phyloP scores from a whole-genome alignment of 148 eudicot species.

The Persicaria maculosa region DNA sequence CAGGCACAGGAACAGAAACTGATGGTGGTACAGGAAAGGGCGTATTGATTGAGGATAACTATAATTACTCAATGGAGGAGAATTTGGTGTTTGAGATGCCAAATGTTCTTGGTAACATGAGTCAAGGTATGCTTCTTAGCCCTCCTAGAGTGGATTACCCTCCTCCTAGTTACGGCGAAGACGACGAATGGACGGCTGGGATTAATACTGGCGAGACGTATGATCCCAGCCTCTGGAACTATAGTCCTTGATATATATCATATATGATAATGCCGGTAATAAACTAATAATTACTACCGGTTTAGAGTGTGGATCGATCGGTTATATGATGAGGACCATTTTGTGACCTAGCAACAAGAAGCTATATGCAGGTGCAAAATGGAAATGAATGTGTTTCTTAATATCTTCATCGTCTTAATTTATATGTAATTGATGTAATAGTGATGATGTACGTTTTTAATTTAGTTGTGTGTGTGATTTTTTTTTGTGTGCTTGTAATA shows the following conservation, averaged over 20 bases:
- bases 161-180: conserved; percentile 16
- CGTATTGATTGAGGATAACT: neutral
- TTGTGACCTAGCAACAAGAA: neutral
- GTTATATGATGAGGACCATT: neutral
- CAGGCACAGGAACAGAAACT: neutral
- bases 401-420: conserved; percentile 3
- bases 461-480: neutral
- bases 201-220: neutral
- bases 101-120: conserved; percentile 62
- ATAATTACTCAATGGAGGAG: conserved; percentile 41
- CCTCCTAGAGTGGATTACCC: conserved; percentile 41
- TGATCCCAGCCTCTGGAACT: conserved; percentile 20
- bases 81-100: conserved; percentile 78
- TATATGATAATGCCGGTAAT: neutral
- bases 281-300: neutral
- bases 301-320: neutral
- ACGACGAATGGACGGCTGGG: conserved; percentile 38
- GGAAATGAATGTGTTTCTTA: neutral
- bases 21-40: neutral
- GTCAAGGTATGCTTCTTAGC: conserved; percentile 73
- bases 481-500: neutral
- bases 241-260: neutral
- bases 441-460: neutral
- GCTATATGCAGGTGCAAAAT: conserved; percentile 5
- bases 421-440: neutral